Conservation (phyloP, 2,329 filamentous ascomycete species). For the Penicillium sp. region DNA sequence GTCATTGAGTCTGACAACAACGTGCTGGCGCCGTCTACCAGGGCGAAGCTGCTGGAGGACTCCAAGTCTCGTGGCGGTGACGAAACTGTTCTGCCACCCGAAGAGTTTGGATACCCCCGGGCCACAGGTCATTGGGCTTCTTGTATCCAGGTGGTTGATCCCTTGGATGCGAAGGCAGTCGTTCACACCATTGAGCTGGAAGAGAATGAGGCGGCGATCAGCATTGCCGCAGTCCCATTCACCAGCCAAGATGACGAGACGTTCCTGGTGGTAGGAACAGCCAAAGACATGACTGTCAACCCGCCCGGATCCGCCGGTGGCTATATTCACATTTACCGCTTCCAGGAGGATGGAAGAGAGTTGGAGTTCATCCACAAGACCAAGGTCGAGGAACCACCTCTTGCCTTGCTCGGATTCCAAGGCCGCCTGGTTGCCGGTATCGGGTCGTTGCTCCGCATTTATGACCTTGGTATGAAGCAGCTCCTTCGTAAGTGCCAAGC, state of each 20-base stretch:
- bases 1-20: conserved; percentile 91
- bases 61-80: conserved; percentile 64
- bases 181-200: conserved; percentile 71
- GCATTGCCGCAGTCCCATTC: conserved; percentile 74
- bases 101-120: conserved; percentile 81
- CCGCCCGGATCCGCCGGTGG: conserved; percentile 68
- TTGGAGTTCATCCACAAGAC: conserved; percentile 96
- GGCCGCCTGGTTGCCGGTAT: conserved; percentile 77
- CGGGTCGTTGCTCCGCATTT: conserved; percentile 71
- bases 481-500: conserved; percentile 85
- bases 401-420: conserved; percentile 87
- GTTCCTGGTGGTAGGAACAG: conserved; percentile 89
- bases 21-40: conserved; percentile 66
- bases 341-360: conserved; percentile 72
- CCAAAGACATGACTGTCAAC: conserved; percentile 74
- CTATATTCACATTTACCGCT: conserved; percentile 84
- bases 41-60: conserved; percentile 66
- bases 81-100: conserved; percentile 59
- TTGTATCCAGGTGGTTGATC: conserved; percentile 89
- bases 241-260: conserved; percentile 77
- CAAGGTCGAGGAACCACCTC: conserved; percentile 76
- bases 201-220: conserved; percentile 89
- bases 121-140: conserved; percentile 86
- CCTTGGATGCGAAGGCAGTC: conserved; percentile 62
- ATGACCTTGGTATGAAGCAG: conserved; percentile 86